phyloP scores from a whole-genome alignment of 2,329 filamentous ascomycete species.

The Stagonosporopsis rhizophila region DNA sequence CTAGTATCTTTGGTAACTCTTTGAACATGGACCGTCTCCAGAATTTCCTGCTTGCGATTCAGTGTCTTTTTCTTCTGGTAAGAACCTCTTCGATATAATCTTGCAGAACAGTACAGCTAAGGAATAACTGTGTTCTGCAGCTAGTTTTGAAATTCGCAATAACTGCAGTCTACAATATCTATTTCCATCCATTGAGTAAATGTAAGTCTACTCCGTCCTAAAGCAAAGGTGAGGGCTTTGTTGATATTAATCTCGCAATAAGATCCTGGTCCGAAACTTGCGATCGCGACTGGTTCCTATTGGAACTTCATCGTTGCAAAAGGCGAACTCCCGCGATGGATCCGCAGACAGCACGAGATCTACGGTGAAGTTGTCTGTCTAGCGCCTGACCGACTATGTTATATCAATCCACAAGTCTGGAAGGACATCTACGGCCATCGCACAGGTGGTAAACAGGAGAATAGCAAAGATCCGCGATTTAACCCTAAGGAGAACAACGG shows the following conservation, averaged over 20 bases:
- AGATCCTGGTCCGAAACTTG: background rate
- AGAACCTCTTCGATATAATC: background rate
- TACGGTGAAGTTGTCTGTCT: conserved; percentile 22
- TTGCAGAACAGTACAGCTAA: background rate
- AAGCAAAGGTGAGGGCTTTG: background rate
- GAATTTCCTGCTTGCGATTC: background rate
- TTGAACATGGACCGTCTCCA: background rate
- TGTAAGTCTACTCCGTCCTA: background rate
- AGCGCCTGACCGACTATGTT: conserved; percentile 16
- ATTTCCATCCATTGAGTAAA: background rate
- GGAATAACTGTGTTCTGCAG: background rate
- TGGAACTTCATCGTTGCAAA: background rate
- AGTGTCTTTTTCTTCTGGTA: background rate
- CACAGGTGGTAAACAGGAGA: background rate
- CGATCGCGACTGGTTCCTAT: background rate
- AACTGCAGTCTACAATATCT: background rate
- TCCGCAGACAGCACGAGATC: conserved; percentile 12
- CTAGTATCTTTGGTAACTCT: background rate
- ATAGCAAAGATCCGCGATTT: background rate
- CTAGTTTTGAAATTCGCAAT: background rate
- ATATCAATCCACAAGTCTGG: conserved; percentile 13
- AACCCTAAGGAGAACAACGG: background rate
- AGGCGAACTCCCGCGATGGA: background rate
- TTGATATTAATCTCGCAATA: background rate
- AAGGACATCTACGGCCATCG: conserved; percentile 7